Conservation (phyloP, 345 rosid species). For the Hevea brasiliensis region DNA sequence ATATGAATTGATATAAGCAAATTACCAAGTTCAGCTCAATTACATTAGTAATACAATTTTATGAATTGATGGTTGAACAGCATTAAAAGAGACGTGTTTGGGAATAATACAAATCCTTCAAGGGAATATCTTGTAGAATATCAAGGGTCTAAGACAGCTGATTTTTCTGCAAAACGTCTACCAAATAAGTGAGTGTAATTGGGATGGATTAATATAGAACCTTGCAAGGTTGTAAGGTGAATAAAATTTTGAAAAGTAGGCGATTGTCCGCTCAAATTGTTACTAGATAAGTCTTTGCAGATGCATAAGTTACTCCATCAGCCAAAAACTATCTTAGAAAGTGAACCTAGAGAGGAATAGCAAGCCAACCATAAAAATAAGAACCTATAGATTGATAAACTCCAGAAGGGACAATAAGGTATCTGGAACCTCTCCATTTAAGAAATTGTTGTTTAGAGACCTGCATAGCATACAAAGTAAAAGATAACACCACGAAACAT, state of each 20-base stretch:
- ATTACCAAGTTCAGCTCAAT: too few species aligned
- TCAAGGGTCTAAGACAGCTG: slow-evolving; percentile 81
- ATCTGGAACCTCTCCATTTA: slow-evolving; percentile 90
- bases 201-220: slow-evolving; percentile 4
- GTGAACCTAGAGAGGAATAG: slow-evolving; percentile 12
- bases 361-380: slow-evolving; percentile 7
- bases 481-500: neutral
- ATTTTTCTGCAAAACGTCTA: slow-evolving; percentile 91
- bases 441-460: slow-evolving; percentile 71
- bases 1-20: too few species aligned
- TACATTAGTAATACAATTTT: too few species aligned
- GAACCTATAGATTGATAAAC: slow-evolving; percentile 81
- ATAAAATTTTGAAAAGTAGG: slow-evolving; percentile 69
- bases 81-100: slow-evolving; percentile 23
- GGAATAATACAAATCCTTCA: slow-evolving; percentile 72
- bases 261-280: slow-evolving; percentile 78
- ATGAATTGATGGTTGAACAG: slow-evolving; percentile 5
- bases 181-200: slow-evolving; percentile 16
- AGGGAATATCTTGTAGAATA: slow-evolving; percentile 79
- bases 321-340: slow-evolving; percentile 3
- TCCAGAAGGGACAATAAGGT: slow-evolving; percentile 60
- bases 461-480: slow-evolving; percentile 44
- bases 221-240: slow-evolving; percentile 77
- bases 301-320: slow-evolving; percentile 26
- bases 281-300: slow-evolving; percentile 76